phyloP scores from a whole-genome alignment of 2,329 filamentous ascomycete genomes.

The Aureobasidium pullulans region DNA sequence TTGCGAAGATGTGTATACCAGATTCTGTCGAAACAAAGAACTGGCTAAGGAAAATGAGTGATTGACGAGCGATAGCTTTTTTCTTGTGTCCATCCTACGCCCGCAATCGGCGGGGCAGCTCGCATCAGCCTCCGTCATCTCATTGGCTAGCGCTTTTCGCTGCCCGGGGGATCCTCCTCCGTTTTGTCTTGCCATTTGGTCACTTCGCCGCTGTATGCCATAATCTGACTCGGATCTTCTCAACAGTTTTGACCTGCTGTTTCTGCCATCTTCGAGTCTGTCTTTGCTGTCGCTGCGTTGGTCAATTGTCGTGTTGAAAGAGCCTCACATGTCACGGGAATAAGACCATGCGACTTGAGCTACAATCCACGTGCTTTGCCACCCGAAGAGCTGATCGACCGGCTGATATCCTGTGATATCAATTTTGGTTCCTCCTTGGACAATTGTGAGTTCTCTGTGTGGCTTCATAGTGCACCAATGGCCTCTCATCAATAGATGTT shows the following conservation, averaged over 20 bases:
- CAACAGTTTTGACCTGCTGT: not conserved
- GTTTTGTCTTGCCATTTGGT: not conserved
- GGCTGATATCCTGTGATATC: too few species aligned
- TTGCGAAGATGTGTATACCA: not conserved
- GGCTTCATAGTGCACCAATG: too few species aligned
- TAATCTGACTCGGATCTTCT: not conserved
- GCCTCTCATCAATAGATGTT: too few species aligned
- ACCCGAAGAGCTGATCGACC: too few species aligned
- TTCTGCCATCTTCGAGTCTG: not conserved
- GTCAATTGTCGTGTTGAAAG: not conserved
- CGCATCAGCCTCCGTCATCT: not conserved
- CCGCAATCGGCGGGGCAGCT: slow-evolving; percentile 7
- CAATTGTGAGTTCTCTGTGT: too few species aligned
- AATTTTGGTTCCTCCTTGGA: too few species aligned
- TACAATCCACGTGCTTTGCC: not conserved
- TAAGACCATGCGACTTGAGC: not conserved
- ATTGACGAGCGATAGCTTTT: not conserved
- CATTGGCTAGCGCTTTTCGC: not conserved
- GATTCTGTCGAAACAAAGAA: not conserved
- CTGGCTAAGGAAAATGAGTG: not conserved
- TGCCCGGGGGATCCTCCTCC: not conserved
- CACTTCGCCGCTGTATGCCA: not conserved
- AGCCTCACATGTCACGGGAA: not conserved
- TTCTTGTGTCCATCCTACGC: not conserved
- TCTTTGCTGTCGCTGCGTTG: not conserved